Evolutionary conservation across 192 early-diverging fungal genomes (phyloP).

Genomic region (Gonapodya prolifera): DNA sequence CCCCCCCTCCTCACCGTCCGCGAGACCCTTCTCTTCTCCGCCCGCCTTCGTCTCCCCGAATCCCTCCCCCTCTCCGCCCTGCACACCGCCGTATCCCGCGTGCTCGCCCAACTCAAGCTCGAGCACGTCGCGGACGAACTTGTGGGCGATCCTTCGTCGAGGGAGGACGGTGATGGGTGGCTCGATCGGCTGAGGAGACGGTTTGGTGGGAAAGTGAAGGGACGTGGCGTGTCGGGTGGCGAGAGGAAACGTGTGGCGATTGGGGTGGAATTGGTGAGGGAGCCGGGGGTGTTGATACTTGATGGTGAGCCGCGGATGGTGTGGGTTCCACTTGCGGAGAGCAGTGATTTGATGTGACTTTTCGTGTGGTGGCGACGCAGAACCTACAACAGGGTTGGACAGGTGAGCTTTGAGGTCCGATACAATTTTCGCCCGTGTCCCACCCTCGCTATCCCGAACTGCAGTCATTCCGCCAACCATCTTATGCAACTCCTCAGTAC

Average conservation of each 20-base stretch:
- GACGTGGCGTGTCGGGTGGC: slow-evolving; percentile 55
- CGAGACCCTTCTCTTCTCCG: slow-evolving; percentile 18
- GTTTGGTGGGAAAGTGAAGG: slow-evolving; percentile 35
- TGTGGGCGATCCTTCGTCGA: too few species aligned
- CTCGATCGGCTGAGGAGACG: too few species aligned
- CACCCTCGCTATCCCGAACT: background rate
- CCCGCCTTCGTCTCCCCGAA: background rate
- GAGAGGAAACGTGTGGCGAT: slow-evolving; percentile 54
- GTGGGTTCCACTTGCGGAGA: too few species aligned
- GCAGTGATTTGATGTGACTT: too few species aligned
- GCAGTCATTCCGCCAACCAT: background rate
- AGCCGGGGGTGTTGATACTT: background rate
- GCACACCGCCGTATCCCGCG: background rate
- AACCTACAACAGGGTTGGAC: slow-evolving; percentile 7
- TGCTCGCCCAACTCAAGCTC: slow-evolving; percentile 46
- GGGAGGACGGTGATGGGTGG: too few species aligned
- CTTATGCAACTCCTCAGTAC: background rate
- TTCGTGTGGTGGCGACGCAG: too few species aligned
- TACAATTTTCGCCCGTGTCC: too few species aligned
- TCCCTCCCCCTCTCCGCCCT: background rate
- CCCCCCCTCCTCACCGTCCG: too few species aligned
- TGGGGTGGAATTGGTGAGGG: slow-evolving; percentile 39
- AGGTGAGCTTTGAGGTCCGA: too few species aligned
- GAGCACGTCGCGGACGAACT: slow-evolving; percentile 32
- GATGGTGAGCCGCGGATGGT: too few species aligned